phyloP scores from a whole-genome alignment of 2,329 filamentous ascomycete genomes.

The Cytospora leucostoma region DNA sequence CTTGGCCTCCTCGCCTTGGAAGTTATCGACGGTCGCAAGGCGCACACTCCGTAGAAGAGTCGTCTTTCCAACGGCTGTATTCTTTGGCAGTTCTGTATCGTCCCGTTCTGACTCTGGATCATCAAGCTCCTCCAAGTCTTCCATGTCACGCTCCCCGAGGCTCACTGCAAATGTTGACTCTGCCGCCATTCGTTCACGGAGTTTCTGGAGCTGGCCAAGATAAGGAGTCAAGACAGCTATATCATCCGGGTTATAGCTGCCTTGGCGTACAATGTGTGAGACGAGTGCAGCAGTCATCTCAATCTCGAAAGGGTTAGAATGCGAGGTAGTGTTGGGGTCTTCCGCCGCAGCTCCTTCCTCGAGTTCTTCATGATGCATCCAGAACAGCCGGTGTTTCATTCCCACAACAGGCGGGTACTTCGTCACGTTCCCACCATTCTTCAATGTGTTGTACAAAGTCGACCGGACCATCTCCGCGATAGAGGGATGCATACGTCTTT shows the following conservation, averaged over 20 bases:
- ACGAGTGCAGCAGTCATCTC: constrained; percentile 65
- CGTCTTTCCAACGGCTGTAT: constrained; percentile 37
- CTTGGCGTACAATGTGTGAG: constrained; percentile 66
- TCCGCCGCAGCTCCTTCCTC: constrained; percentile 43
- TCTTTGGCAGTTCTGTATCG: not conserved
- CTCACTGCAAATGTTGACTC: constrained; percentile 57
- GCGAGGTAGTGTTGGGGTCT: constrained; percentile 45
- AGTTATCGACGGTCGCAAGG: constrained; percentile 72
- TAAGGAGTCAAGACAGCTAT: constrained; percentile 74
- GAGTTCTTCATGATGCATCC: constrained; percentile 58
- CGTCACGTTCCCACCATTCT: constrained; percentile 48
- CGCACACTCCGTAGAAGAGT: constrained; percentile 52
- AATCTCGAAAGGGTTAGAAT: constrained; percentile 61
- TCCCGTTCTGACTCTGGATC: constrained; percentile 33
- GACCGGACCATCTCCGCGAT: constrained; percentile 61
- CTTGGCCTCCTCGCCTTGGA: constrained; percentile 75
- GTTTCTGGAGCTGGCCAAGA: constrained; percentile 55
- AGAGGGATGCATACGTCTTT: constrained; percentile 66
- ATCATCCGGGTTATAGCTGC: constrained; percentile 57
- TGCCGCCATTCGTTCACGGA: constrained; percentile 46
- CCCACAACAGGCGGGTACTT: constrained; percentile 53
- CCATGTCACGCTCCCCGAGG: constrained; percentile 62
- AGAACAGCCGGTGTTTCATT: constrained; percentile 57
- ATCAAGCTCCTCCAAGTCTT: constrained; percentile 50
- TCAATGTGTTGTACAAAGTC: constrained; percentile 57